A percentile compares a stretch with the other conserved stretches of the same genome.
Evolutionary conservation across 176 grass and related monocot species (phyloP).

Genomic region (Avena eriantha): DNA sequence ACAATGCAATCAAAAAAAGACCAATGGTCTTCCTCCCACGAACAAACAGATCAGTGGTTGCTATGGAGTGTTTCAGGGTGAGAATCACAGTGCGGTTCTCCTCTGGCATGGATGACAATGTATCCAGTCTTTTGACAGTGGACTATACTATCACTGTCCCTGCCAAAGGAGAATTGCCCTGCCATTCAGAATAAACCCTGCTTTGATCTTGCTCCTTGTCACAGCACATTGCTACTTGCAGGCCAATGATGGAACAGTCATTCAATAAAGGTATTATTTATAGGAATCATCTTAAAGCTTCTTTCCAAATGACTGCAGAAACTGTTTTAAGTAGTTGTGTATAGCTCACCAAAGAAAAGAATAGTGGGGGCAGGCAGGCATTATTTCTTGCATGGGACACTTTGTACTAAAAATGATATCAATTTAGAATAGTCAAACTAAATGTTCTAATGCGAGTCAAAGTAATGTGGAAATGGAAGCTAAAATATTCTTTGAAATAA

Average conservation of each 20-base stretch:
- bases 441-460: not conserved
- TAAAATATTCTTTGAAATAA: not conserved
- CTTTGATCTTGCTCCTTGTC: slow-evolving; percentile 8
- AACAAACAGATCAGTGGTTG: not conserved
- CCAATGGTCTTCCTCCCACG: not conserved
- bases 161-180: slow-evolving; percentile 98
- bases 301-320: not conserved
- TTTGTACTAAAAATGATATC: slow-evolving; percentile 6
- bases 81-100: slow-evolving; percentile 68
- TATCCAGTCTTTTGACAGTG: slow-evolving; percentile 27
- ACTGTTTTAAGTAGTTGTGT: not conserved
- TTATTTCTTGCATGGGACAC: slow-evolving; percentile 6
- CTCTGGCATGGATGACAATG: slow-evolving; percentile 55
- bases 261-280: slow-evolving; percentile 32
- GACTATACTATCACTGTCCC: not conserved
- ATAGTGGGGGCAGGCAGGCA: not conserved
- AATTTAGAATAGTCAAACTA: not conserved
- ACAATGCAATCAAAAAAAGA: not conserved
- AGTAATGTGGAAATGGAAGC: not conserved
- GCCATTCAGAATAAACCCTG: slow-evolving; percentile 63
- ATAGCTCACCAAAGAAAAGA: not conserved
- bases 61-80: slow-evolving; percentile 39
- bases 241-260: not conserved
- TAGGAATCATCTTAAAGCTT: slow-evolving; percentile 7
- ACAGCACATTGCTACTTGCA: slow-evolving; percentile 8